phyloP scores from a whole-genome alignment of 371 early-diverging fungal species.

The Capillidium heterosporum region DNA sequence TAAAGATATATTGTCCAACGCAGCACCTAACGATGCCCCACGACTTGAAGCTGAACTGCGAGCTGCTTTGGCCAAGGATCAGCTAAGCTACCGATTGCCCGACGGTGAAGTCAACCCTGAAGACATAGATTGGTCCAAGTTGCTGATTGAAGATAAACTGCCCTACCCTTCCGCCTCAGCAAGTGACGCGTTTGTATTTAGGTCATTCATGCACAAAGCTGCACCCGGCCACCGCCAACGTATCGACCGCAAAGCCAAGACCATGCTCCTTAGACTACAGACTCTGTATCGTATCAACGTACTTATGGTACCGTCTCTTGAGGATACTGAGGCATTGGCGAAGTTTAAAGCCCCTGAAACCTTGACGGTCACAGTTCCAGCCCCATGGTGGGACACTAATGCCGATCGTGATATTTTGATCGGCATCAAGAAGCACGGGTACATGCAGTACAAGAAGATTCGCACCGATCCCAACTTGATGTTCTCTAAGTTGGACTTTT shows the following conservation, averaged over 20 bases:
- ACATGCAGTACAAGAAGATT: slow-evolving; percentile 49
- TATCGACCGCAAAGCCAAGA: slow-evolving; percentile 45
- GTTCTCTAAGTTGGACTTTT: slow-evolving; percentile 35
- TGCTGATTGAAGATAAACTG: slow-evolving; percentile 16
- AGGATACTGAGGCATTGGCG: slow-evolving; percentile 23
- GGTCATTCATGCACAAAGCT: slow-evolving; percentile 45
- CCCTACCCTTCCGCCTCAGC: slow-evolving; percentile 40
- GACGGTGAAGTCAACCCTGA: neutral
- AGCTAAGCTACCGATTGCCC: neutral
- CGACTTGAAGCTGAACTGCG: neutral
- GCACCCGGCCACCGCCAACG: slow-evolving; percentile 52
- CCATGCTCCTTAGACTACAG: slow-evolving; percentile 51
- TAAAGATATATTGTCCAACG: neutral
- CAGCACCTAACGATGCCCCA: neutral
- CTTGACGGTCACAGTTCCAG: slow-evolving; percentile 27
- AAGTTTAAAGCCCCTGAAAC: slow-evolving; percentile 28
- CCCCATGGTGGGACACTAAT: slow-evolving; percentile 59
- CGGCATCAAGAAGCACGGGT: slow-evolving; percentile 65
- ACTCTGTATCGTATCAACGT: slow-evolving; percentile 54
- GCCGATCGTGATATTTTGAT: slow-evolving; percentile 64
- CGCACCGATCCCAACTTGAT: slow-evolving; percentile 47
- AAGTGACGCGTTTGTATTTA: slow-evolving; percentile 37
- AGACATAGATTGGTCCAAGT: neutral
- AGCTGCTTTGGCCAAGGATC: neutral
- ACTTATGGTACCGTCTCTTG: slow-evolving; percentile 32